Evolutionary conservation across 306 rosid species (phyloP).

Genomic region (Vigna nakashimae): DNA sequence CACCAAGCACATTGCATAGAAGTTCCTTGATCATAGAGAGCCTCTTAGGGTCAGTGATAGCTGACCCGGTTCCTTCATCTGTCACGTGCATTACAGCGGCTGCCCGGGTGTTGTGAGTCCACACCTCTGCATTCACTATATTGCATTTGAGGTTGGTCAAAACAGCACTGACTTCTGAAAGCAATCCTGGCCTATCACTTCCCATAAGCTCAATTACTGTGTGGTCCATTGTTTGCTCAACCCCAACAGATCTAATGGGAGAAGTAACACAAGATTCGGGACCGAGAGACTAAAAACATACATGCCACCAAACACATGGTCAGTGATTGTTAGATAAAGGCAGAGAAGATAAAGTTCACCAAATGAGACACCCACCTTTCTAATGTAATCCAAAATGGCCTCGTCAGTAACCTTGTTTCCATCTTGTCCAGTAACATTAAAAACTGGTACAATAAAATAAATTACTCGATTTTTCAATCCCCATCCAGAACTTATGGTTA

Average conservation of each 20-base stretch:
- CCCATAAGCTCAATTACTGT: conserved; percentile 88
- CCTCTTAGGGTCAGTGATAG: conserved; percentile 71
- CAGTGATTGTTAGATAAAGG: conserved; percentile 9
- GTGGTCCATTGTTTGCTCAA: conserved; percentile 69
- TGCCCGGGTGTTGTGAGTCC: conserved; percentile 91
- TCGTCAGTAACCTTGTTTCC: conserved; percentile 91
- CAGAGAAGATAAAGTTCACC: conserved; percentile 27
- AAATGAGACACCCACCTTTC: conserved; percentile 61
- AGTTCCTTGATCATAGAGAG: conserved; percentile 69
- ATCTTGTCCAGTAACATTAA: conserved; percentile 90
- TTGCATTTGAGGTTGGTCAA: conserved; percentile 83
- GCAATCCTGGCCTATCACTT: conserved; percentile 87
- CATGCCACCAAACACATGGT: neutral
- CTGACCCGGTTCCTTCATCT: conserved; percentile 65
- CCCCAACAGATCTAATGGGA: conserved; percentile 81
- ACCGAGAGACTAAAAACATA: conserved; percentile 75
- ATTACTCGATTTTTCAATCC: neutral
- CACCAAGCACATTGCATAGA: conserved; percentile 87
- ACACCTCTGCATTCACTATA: conserved; percentile 82
- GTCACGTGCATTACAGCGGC: conserved; percentile 85
- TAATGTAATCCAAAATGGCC: conserved; percentile 77
- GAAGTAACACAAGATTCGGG: conserved; percentile 77
- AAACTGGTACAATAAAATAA: conserved; percentile 59
- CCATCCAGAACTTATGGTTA: neutral
- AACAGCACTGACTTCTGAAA: conserved; percentile 90